Conservation (phyloP, 75 land plant species). For the Pseudotsuga menziesii region DNA sequence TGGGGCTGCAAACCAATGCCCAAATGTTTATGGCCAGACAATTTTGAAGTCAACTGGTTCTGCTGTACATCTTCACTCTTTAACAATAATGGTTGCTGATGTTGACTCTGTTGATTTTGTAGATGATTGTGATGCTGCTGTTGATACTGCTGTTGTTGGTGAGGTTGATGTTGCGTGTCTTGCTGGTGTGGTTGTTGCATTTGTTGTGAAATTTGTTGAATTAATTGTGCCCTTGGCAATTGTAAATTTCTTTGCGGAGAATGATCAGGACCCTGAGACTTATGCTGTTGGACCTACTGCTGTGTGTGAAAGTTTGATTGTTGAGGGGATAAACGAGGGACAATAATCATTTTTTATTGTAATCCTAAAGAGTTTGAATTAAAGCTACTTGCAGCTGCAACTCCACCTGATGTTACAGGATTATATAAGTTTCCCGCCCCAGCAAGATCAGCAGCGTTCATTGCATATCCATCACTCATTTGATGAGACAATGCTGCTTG, state of each 20-base stretch:
- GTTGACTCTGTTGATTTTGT: constrained; percentile 35
- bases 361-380: constrained; percentile 31
- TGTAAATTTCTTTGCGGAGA: constrained; percentile 40
- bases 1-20: constrained; percentile 21
- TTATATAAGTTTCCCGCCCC: constrained; percentile 48
- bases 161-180: constrained; percentile 20
- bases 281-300: constrained; percentile 25
- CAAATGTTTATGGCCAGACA: constrained; percentile 16
- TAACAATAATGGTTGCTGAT: constrained; percentile 24
- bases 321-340: constrained; percentile 40
- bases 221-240: constrained; percentile 11
- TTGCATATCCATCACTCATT: constrained; percentile 60
- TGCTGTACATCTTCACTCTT: constrained; percentile 26
- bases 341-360: constrained; percentile 49
- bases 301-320: constrained; percentile 33
- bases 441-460: constrained; percentile 52
- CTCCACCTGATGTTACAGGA: constrained; percentile 43
- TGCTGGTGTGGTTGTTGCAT: constrained; percentile 25
- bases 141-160: constrained; percentile 36
- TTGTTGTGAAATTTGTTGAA: constrained; percentile 24
- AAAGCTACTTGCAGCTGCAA: constrained; percentile 33
- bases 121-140: constrained; percentile 38
- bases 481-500: constrained; percentile 20
- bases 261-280: constrained; percentile 31
- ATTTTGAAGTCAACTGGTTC: constrained; percentile 19